These are phyloP conservation scores for Serendipita vermifera DNA, from an alignment of 768 basidiomycete genomes.

Conservation along the genomic window DNA sequence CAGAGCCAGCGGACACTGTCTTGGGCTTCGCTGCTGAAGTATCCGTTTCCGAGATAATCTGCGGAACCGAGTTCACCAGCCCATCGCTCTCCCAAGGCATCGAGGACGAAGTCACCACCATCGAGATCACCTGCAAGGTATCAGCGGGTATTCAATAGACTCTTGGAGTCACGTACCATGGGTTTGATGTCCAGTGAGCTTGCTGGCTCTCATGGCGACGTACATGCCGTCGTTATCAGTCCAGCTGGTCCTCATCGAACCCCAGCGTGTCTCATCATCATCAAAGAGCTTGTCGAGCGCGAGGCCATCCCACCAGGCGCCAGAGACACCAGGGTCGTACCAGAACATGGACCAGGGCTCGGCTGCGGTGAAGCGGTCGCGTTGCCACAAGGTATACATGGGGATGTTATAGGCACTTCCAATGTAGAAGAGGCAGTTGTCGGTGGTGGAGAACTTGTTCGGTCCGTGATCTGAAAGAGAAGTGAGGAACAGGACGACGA, in stretches of 20 bases:
- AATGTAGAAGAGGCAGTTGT: constrained; percentile 77
- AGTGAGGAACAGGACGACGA: background rate
- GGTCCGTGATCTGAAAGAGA: constrained; percentile 58
- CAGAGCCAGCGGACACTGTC: constrained; percentile 69
- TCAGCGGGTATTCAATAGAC: background rate
- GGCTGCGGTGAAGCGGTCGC: constrained; percentile 56
- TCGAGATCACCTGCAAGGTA: constrained; percentile 57
- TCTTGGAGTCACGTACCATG: constrained; percentile 34
- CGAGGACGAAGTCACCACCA: constrained; percentile 87
- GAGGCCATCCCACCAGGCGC: constrained; percentile 86
- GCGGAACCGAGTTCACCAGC: constrained; percentile 87
- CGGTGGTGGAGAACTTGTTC: constrained; percentile 90
- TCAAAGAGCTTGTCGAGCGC: constrained; percentile 75
- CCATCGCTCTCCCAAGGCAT: constrained; percentile 88
- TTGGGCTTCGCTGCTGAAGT: constrained; percentile 69
- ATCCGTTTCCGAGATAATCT: constrained; percentile 61
- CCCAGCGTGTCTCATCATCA: constrained; percentile 67
- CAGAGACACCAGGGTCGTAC: constrained; percentile 72
- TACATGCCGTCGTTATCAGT: constrained; percentile 72
- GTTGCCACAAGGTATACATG: constrained; percentile 73
- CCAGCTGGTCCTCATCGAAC: constrained; percentile 84
- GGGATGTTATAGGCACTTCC: constrained; percentile 56
- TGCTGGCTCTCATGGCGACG: constrained; percentile 82
- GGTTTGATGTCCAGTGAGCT: constrained; percentile 70
- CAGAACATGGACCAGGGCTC: constrained; percentile 83